A percentile compares a stretch with the other conserved stretches of the same genome.
phyloP scores from a whole-genome alignment of 805 yeast species.

The Lipomyces orientalis region DNA sequence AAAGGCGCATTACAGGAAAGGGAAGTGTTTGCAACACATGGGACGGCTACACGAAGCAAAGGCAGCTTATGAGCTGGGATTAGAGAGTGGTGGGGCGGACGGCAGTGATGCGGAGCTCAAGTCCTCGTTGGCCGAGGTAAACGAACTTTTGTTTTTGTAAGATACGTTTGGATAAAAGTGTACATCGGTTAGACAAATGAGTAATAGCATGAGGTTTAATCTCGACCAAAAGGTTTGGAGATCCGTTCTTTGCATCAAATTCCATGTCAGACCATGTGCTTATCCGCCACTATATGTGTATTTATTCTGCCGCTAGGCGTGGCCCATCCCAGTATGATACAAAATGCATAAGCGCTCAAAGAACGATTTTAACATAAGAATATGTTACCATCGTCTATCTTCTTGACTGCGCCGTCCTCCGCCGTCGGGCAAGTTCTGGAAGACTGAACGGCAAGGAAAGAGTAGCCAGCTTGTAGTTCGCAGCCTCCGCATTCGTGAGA shows the following conservation, averaged over 20 bases:
- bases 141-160: conserved; percentile 15
- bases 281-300: background rate
- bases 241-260: background rate
- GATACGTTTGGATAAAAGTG: background rate
- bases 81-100: conserved; percentile 29
- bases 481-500: conserved; percentile 43
- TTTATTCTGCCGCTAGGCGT: background rate
- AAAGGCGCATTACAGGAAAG: conserved; percentile 47
- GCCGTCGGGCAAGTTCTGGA: conserved; percentile 52
- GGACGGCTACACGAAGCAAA: conserved; percentile 42
- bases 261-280: background rate
- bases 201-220: background rate
- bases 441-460: conserved; percentile 87
- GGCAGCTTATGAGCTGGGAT: conserved; percentile 39
- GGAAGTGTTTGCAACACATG: conserved; percentile 40
- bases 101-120: conserved; percentile 38
- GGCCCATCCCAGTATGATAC: background rate
- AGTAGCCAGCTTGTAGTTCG: conserved; percentile 76
- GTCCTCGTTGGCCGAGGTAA: conserved; percentile 35
- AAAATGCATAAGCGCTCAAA: background rate
- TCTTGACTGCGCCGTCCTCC: conserved; percentile 18
- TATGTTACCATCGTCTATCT: conserved; percentile 3
- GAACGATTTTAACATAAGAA: background rate
- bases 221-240: background rate
- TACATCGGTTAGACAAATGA: background rate